Conservation (phyloP, 2,329 filamentous ascomycete species). For the Arachnomyces sp. region DNA sequence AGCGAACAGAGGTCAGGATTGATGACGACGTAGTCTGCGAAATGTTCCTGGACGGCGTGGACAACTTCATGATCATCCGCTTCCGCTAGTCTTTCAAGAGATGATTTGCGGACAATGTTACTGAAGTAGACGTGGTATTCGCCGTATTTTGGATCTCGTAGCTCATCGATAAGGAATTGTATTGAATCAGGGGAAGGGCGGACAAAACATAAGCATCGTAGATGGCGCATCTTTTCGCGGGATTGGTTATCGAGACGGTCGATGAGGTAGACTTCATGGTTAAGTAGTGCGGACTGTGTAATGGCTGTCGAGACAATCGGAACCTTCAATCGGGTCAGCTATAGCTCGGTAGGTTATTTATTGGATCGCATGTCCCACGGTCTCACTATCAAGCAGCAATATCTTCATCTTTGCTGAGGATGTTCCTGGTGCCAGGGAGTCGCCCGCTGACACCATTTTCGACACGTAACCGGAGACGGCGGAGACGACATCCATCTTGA, state of each 20-base stretch:
- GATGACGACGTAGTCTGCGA: slow-evolving; percentile 90
- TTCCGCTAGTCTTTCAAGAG: slow-evolving; percentile 86
- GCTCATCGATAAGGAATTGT: slow-evolving; percentile 87
- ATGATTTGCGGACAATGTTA: slow-evolving; percentile 95
- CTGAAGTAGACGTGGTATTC: slow-evolving; percentile 98
- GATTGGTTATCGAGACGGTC: slow-evolving; percentile 85
- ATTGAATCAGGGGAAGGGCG: slow-evolving; percentile 88
- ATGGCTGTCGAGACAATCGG: slow-evolving; percentile 90
- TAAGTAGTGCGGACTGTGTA: slow-evolving; percentile 88
- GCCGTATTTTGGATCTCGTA: slow-evolving; percentile 92
- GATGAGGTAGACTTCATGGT: slow-evolving; percentile 95
- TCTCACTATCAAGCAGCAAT: slow-evolving; percentile 84
- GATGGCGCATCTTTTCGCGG: slow-evolving; percentile 95
- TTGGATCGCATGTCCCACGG: slow-evolving; percentile 50
- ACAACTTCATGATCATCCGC: slow-evolving; percentile 97
- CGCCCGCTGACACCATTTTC: slow-evolving; percentile 85
- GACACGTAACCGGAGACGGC: slow-evolving; percentile 90
- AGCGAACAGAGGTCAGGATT: slow-evolving; percentile 90
- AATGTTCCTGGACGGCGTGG: slow-evolving; percentile 87
- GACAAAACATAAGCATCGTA: slow-evolving; percentile 87
- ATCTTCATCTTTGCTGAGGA: slow-evolving; percentile 95
- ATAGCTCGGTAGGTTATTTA: slow-evolving; percentile 7
- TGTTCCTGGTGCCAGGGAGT: slow-evolving; percentile 52
- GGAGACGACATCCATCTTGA: slow-evolving; percentile 83
- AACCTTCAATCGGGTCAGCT: slow-evolving; percentile 46